Conservation (phyloP, 306 rosid species). For the Senna siamea region DNA sequence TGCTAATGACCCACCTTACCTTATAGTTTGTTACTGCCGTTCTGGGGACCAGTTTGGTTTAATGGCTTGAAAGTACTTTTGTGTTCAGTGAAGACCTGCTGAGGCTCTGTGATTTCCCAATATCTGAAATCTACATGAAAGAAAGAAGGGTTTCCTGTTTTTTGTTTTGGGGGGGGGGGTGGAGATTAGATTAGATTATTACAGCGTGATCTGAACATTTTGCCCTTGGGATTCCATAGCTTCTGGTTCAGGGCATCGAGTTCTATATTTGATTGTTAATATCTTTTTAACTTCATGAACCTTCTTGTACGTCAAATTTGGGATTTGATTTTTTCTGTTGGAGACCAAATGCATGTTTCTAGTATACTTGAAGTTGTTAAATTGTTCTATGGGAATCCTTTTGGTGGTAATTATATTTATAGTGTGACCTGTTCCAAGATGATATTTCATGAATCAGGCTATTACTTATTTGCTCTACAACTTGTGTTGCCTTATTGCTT, state of each 20-base stretch:
- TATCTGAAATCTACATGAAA: not conserved
- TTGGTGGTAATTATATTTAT: constrained; percentile 3
- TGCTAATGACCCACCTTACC: not conserved
- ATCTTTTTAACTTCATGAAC: constrained; percentile 1
- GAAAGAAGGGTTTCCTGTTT: no score
- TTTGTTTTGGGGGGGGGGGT: no score
- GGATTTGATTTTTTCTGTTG: not conserved
- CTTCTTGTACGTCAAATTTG: not conserved
- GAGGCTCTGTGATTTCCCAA: not conserved
- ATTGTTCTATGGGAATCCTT: constrained; percentile 3
- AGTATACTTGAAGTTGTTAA: not conserved
- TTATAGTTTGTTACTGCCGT: not conserved
- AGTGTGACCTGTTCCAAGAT: not conserved
- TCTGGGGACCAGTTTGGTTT: constrained; percentile 27
- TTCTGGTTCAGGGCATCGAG: not conserved
- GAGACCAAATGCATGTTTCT: not conserved
- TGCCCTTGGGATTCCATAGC: not conserved
- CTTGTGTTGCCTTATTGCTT: no score
- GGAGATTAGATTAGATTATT: no score
- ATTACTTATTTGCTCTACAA: not conserved
- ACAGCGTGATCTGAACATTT: no score
- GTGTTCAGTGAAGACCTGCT: not conserved
- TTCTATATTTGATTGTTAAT: not conserved
- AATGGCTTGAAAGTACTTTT: not conserved
- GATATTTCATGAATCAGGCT: not conserved